Percentiles rank a stretch among this genome's conserved stretches.
These are phyloP conservation scores for Trichophaea hybrida DNA, from an alignment of 2,329 filamentous ascomycete genomes.

Conservation along the genomic window DNA sequence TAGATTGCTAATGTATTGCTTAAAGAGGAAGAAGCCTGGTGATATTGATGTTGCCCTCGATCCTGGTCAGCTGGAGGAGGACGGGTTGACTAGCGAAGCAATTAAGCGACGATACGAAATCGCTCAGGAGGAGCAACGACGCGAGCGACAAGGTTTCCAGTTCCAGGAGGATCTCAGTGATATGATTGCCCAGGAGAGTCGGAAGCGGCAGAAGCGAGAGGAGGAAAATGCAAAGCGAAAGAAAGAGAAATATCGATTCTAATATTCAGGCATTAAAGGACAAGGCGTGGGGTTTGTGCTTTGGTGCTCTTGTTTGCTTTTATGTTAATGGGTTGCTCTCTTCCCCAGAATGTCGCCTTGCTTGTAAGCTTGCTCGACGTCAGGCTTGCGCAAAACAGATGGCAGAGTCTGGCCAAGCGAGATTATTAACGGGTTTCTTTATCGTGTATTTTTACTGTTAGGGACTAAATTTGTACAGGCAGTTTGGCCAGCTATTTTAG, in stretches of 20 bases:
- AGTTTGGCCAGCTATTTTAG: too few relatives aligned
- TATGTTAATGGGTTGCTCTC: too few relatives aligned
- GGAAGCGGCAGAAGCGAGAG: constrained; percentile 80
- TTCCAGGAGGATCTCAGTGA: constrained; percentile 84
- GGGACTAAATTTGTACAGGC: too few relatives aligned
- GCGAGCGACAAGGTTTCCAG: constrained; percentile 56
- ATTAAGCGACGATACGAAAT: constrained; percentile 66
- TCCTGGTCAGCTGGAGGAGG: constrained; percentile 61
- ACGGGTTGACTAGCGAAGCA: constrained; percentile 73
- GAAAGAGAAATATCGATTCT: constrained; percentile 37
- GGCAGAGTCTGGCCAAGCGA: too few relatives aligned
- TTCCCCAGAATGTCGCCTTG: too few relatives aligned
- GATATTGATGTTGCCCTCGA: constrained; percentile 90
- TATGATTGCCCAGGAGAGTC: constrained; percentile 87
- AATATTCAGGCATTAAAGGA: neutral
- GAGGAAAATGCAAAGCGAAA: constrained; percentile 60
- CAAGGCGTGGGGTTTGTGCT: too few relatives aligned
- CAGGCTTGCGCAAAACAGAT: too few relatives aligned
- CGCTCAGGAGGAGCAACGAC: constrained; percentile 46
- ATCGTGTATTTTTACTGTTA: too few relatives aligned
- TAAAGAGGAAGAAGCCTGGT: constrained; percentile 72
- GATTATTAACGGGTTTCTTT: too few relatives aligned
- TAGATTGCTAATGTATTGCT: neutral
- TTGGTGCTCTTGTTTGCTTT: too few relatives aligned
- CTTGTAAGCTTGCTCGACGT: too few relatives aligned